Evolutionary conservation across 768 basidiomycete species (phyloP).

Genomic region (Boletus subparvulus): DNA sequence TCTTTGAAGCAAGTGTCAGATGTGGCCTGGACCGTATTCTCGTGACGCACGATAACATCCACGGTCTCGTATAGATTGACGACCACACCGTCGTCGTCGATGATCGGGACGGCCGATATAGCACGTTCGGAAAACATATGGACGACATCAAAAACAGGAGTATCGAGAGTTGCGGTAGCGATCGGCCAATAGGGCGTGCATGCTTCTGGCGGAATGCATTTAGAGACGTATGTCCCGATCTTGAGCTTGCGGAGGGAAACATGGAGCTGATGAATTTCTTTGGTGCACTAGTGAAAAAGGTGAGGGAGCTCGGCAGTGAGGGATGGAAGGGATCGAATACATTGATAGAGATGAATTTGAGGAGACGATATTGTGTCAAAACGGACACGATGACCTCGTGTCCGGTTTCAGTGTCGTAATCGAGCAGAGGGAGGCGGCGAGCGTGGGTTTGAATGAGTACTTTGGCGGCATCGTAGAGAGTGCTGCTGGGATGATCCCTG

Average conservation of each 20-base stretch:
- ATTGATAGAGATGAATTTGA: conserved; percentile 98
- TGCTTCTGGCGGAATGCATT: conserved; percentile 43
- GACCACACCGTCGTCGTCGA: conserved; percentile 89
- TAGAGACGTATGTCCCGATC: conserved; percentile 89
- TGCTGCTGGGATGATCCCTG: conserved; percentile 81
- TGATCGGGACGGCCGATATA: conserved; percentile 95
- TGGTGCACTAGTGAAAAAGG: conserved; percentile 60
- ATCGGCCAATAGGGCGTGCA: conserved; percentile 85
- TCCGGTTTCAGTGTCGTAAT: conserved; percentile 88
- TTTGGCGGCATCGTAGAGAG: conserved; percentile 87
- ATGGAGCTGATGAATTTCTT: conserved; percentile 80
- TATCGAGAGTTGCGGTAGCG: conserved; percentile 85
- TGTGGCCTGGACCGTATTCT: neutral
- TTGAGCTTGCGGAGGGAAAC: conserved; percentile 79
- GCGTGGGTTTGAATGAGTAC: conserved; percentile 94
- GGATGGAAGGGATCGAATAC: conserved; percentile 43
- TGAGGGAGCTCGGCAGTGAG: conserved; percentile 6
- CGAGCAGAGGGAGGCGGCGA: conserved; percentile 89
- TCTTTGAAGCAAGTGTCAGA: conserved; percentile 47
- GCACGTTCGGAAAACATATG: conserved; percentile 97
- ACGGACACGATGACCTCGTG: conserved; percentile 96
- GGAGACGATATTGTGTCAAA: conserved; percentile 93
- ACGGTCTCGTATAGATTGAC: conserved; percentile 98
- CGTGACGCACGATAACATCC: conserved; percentile 80
- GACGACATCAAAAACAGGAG: conserved; percentile 96